These are phyloP conservation scores for Neurospora sp. DNA, from an alignment of 495 filamentous ascomycete species.

Conservation along the genomic window DNA sequence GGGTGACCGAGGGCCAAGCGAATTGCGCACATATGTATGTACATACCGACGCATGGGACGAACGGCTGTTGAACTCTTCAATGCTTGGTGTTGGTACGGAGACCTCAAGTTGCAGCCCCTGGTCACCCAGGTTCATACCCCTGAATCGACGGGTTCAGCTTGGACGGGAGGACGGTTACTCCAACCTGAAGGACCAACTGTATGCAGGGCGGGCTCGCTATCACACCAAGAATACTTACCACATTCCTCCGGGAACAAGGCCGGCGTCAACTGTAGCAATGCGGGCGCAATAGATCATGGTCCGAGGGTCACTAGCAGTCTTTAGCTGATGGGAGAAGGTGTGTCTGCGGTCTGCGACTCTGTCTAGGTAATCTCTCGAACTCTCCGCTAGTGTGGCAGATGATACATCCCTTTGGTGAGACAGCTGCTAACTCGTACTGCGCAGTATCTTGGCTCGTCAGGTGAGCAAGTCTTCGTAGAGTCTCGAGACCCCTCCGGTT, in stretches of 20 bases:
- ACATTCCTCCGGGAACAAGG: neutral
- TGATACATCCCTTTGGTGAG: neutral
- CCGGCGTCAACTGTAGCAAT: neutral
- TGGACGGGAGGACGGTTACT: neutral
- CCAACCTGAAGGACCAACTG: neutral
- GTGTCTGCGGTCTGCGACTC: neutral
- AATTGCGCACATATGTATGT: neutral
- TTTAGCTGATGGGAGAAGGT: neutral
- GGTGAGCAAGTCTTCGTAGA: neutral
- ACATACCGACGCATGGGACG: neutral
- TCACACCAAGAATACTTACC: neutral
- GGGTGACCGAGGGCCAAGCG: neutral
- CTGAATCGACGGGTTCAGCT: neutral
- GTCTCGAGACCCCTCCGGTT: neutral
- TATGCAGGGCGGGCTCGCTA: neutral
- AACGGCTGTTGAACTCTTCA: neutral
- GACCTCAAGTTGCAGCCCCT: neutral
- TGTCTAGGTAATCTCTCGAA: neutral
- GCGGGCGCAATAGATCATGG: neutral
- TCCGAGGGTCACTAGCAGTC: neutral
- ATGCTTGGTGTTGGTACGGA: neutral
- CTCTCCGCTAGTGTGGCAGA: neutral
- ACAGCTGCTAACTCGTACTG: neutral
- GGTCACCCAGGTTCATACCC: neutral
- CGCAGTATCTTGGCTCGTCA: neutral